Base-by-base conservation (phyloP, 2,329 filamentous ascomycete genomes). In the Xylariaceae sp. region DNA sequence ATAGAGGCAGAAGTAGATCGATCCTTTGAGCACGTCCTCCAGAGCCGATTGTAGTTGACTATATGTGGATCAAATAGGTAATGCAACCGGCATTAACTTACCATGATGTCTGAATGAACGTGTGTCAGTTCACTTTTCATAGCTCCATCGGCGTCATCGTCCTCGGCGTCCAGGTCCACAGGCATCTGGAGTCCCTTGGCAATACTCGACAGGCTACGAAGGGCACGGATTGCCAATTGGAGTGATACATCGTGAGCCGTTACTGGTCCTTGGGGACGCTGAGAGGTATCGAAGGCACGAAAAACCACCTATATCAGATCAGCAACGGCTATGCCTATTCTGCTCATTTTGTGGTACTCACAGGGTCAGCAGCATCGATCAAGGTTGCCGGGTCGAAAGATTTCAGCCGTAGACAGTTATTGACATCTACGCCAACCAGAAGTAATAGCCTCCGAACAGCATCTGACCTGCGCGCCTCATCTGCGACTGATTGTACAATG, bases 401-500 rank as follows among this genome's bases (percentile, higher is more conserved):
- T 21, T 54, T 57, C 13, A 67, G 50, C 31, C 58, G 54, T 13
- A 65, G 44, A 18, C 59, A 58, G 21, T 52, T 55, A 23, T 68
- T 57, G n/a, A 80, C 67, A 49, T 89, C 83, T 17, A 63, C 53
- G 30, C 78, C 72, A 19, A 88, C 63, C 37, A 80, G 75, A 5
- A 63, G 53, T 19, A 86, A 61, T 17, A 90, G 61, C 35, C 70
- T 66, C 38, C 69, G 63, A 19, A 83, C 64, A 22, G 73, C 69
- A 19, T 54, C 54, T 2, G 73, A 56, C 41, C 77, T 77, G 12
- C 65, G 61, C 15, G 64, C 58, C 31, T 80, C 69, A 2, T 75
- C 68, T 1, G 73, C 61, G 8, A 86, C 66, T 7, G 83, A 82
- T 57, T 92, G 83, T 19, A 88, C 72, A 27, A 92, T 79, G 7